A percentile compares a stretch with the other conserved stretches of the same genome.
These are phyloP conservation scores for Penicillium sp. DNA, from an alignment of 2,329 filamentous ascomycete species.

Conservation along the genomic window DNA sequence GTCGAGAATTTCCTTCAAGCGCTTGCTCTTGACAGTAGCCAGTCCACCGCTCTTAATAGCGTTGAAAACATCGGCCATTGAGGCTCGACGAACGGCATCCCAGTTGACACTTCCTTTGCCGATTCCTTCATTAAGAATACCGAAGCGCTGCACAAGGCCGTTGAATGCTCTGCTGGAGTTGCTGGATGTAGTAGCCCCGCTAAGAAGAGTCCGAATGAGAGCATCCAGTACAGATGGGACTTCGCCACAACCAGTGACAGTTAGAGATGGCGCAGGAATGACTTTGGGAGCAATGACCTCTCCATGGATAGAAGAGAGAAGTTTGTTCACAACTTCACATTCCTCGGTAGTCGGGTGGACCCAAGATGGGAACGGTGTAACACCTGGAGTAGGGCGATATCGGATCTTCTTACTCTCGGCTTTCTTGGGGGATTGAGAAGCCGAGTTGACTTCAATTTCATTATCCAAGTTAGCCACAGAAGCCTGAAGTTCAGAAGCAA, in stretches of 20 bases:
- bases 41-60: slow-evolving; percentile 72
- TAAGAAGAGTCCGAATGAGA: slow-evolving; percentile 62
- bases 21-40: slow-evolving; percentile 67
- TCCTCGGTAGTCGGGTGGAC: slow-evolving; percentile 64
- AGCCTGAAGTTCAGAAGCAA: neutral
- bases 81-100: slow-evolving; percentile 65
- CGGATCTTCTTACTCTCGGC: slow-evolving; percentile 7
- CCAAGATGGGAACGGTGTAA: slow-evolving; percentile 66
- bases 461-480: neutral
- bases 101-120: slow-evolving; percentile 74
- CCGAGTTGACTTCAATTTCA: neutral
- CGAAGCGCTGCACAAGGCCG: slow-evolving; percentile 65
- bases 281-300: slow-evolving; percentile 63
- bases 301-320: slow-evolving; percentile 68
- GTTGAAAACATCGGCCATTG: slow-evolving; percentile 62
- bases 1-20: slow-evolving; percentile 73
- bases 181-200: slow-evolving; percentile 58
- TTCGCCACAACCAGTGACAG: slow-evolving; percentile 69
- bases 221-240: slow-evolving; percentile 66
- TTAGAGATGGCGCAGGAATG: slow-evolving; percentile 68
- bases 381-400: slow-evolving; percentile 59
- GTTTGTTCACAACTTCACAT: slow-evolving; percentile 66
- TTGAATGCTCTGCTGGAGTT: slow-evolving; percentile 68
- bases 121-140: slow-evolving; percentile 61
- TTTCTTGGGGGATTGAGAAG: neutral